Conservation (phyloP, 306 rosid genomes). For the Rosa lucieae region DNA sequence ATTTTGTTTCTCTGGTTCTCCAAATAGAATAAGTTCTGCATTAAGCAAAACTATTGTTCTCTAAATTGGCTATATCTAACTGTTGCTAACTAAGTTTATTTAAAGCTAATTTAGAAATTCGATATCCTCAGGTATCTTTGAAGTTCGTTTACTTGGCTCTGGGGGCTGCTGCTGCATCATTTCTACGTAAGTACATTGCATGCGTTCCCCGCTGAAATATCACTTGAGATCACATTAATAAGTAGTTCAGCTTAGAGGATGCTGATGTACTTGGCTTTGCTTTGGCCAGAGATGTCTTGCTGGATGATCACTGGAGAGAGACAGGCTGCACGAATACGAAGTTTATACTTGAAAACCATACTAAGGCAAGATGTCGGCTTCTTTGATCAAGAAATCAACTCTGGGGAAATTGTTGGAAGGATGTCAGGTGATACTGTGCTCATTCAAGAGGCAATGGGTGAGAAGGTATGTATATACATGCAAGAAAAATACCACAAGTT, state of each 20-base stretch:
- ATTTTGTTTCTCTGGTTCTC: not conserved
- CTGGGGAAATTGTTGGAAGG: conserved; percentile 62
- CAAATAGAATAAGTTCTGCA: not conserved
- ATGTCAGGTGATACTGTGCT: too few species aligned
- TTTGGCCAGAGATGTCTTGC: conserved; percentile 61
- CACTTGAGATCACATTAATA: not conserved
- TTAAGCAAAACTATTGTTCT: not conserved
- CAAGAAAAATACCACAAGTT: too few species aligned
- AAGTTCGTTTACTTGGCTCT: conserved; percentile 65
- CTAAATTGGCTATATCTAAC: not conserved
- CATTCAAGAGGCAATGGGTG: too few species aligned
- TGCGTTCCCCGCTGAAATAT: not conserved
- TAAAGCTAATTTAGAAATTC: conserved; percentile 6
- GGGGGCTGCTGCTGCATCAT: conserved; percentile 57
- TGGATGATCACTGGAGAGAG: conserved; percentile 92
- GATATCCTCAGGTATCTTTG: conserved; percentile 49
- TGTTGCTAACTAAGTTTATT: not conserved
- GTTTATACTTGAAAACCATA: conserved; percentile 72
- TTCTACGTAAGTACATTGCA: conserved; percentile 54
- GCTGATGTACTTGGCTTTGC: conserved; percentile 9
- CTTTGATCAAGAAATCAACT: conserved; percentile 65
- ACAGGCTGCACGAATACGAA: conserved; percentile 73
- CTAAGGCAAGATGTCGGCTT: conserved; percentile 76
- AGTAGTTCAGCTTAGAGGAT: conserved; percentile 4
- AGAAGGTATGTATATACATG: too few species aligned